Base-by-base conservation (phyloP, 345 rosid species). In the Crucihimalaya himalaica region DNA sequence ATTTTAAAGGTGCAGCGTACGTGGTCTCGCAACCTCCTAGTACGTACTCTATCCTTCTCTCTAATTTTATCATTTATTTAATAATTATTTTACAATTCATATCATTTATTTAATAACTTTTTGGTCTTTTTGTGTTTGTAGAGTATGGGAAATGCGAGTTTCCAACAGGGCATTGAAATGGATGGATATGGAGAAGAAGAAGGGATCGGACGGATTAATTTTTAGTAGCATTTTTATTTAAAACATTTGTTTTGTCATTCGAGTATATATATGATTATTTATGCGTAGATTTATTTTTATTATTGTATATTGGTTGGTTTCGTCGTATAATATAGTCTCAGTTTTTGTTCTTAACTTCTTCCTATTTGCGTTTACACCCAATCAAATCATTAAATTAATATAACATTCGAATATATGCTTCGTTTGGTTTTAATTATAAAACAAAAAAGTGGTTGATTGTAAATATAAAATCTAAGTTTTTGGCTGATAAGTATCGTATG, bases 1-100 rank as follows among this genome's bases (percentile, higher is more conserved):
- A 89, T 5, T 96, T 96, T 77, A 88, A 86, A 11, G 97, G 97
- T 48, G 82, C 90, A 6, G 97, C 96, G n/a, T 84, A 75, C 70
- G 91, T 92, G 27, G 96, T 87, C 81, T 79, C 87, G 7, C 90
- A 90, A 58, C 56, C 86, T 59, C 99, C 99, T 0, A 77, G 99
- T 95, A 68, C 75, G 89, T 76, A 62, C 52, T 59, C 67, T 69
- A 40, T 37, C 40, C 13, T 11, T 11, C n/a, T 2, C 40, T 37
- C 40, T 37, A 35, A 35, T 10, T 35, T 32, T 32, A 2, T 34
- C 11, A 8, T 34, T 31, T 32, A 2, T 2, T 32, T 32, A 2
- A 35, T 35, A 8, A 3, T 27, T 27, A 27, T 27, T 27, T 27
- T 27, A 27, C 28, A 23, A 2, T 2, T 23, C n/a, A n/a, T n/a